Conservation (phyloP, 192 early-diverging fungal genomes). For the Nowakowskiella sp. region DNA sequence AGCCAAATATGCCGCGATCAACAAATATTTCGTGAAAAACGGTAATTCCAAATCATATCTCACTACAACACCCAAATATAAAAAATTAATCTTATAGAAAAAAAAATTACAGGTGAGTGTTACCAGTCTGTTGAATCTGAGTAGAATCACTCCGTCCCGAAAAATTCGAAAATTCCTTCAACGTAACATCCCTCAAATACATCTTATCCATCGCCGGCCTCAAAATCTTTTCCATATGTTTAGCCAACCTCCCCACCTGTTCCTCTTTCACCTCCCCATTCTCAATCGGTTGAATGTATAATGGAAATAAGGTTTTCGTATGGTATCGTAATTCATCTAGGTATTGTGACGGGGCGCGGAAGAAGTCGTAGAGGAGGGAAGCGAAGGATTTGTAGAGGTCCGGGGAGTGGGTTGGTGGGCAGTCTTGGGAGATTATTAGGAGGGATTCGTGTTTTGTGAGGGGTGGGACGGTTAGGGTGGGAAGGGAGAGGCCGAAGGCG, state of each 20-base stretch:
- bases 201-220: slow-evolving; percentile 73
- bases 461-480: slow-evolving; percentile 58
- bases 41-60: slow-evolving; percentile 65
- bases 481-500: slow-evolving; percentile 45
- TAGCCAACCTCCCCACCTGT: slow-evolving; percentile 69
- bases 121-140: slow-evolving; percentile 23
- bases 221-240: slow-evolving; percentile 70
- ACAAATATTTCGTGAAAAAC: slow-evolving; percentile 79
- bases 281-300: slow-evolving; percentile 80
- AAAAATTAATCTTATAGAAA: slow-evolving; percentile 10
- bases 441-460: slow-evolving; percentile 66
- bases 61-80: background rate
- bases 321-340: slow-evolving; percentile 82
- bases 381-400: slow-evolving; percentile 67
- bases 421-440: slow-evolving; percentile 63
- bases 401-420: slow-evolving; percentile 48
- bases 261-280: slow-evolving; percentile 53
- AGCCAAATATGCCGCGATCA: slow-evolving; percentile 84
- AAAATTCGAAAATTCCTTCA: slow-evolving; percentile 49
- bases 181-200: slow-evolving; percentile 88
- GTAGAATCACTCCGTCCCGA: background rate
- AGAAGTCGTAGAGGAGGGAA: slow-evolving; percentile 72
- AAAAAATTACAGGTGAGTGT: slow-evolving; percentile 19
- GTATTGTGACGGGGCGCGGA: slow-evolving; percentile 70
- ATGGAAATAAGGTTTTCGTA: slow-evolving; percentile 69